phyloP scores from a whole-genome alignment of 139 green algal genomes.

The Chlamydomonas schloesseri region DNA sequence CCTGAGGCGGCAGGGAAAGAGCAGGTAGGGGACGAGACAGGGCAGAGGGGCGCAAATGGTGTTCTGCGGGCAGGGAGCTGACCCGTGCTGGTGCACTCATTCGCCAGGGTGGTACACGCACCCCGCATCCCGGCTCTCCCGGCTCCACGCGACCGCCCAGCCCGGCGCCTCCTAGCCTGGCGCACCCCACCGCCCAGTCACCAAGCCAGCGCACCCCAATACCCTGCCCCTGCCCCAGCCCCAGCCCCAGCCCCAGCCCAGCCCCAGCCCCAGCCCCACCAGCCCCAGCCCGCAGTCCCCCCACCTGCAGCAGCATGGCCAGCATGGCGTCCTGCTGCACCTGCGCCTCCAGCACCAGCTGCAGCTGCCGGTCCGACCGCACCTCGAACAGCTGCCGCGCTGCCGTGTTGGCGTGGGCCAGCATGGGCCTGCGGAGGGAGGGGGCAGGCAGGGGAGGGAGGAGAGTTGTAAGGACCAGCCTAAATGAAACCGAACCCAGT shows the following conservation, averaged over 20 bases:
- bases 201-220: too few species aligned
- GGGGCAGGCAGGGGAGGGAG: background rate
- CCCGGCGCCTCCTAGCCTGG: too few species aligned
- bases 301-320: slow-evolving; percentile 37
- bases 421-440: background rate
- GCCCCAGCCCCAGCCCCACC: too few species aligned
- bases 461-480: background rate
- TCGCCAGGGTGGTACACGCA: too few species aligned
- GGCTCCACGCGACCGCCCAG: too few species aligned
- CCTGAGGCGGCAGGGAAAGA: background rate
- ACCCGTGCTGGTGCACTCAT: too few species aligned
- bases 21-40: background rate
- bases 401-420: slow-evolving; percentile 12
- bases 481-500: too few species aligned
- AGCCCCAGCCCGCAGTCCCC: background rate
- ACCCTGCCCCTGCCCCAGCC: background rate
- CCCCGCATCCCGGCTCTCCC: too few species aligned
- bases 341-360: slow-evolving; percentile 38
- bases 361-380: slow-evolving; percentile 33
- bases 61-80: too few species aligned
- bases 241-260: too few species aligned
- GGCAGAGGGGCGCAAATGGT: background rate
- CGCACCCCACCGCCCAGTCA: too few species aligned
- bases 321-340: slow-evolving; percentile 46
- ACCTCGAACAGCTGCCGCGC: slow-evolving; percentile 22